These are phyloP conservation scores for Salix suchowensis DNA, from an alignment of 345 rosid species.

Conservation along the genomic window DNA sequence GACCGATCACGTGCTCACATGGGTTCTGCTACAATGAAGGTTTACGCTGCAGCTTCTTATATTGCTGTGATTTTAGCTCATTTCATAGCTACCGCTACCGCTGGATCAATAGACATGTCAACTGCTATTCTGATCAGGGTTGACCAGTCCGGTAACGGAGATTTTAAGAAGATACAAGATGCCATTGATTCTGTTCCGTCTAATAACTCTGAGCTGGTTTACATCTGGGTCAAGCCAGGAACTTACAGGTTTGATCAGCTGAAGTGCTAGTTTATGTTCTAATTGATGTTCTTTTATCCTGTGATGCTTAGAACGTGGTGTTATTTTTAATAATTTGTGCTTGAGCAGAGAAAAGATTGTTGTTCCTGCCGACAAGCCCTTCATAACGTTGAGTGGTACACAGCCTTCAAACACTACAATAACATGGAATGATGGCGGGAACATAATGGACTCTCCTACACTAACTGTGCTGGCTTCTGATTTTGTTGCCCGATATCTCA, in stretches of 20 bases:
- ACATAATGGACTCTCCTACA: conserved; percentile 48
- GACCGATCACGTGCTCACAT: conserved; percentile 7
- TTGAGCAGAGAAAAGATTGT: conserved; percentile 45
- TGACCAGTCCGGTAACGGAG: conserved; percentile 70
- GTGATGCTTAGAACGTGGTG: no score
- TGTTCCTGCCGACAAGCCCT: conserved; percentile 64
- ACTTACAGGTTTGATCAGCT: conserved; percentile 43
- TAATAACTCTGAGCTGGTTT: conserved; percentile 35
- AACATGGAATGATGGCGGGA: conserved; percentile 46
- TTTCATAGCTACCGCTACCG: conserved; percentile 21
- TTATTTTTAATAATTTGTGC: neutral
- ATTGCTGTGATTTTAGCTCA: conserved; percentile 13
- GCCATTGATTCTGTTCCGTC: conserved; percentile 64
- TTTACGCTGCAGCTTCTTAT: conserved; percentile 1
- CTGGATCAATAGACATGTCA: conserved; percentile 20
- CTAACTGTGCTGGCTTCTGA: conserved; percentile 52
- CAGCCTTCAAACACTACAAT: conserved; percentile 39
- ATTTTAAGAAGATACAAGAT: conserved; percentile 56
- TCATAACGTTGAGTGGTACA: conserved; percentile 69
- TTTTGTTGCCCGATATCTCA: conserved; percentile 57
- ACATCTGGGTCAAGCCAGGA: conserved; percentile 67
- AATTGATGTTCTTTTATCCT: neutral
- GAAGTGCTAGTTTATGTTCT: no score
- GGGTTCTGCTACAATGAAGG: conserved; percentile 26
- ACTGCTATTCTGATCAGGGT: conserved; percentile 48